A percentile compares a stretch with the other conserved stretches of the same genome.
phyloP scores from a whole-genome alignment of 176 grass and related monocot species.

The Phragmites australis region DNA sequence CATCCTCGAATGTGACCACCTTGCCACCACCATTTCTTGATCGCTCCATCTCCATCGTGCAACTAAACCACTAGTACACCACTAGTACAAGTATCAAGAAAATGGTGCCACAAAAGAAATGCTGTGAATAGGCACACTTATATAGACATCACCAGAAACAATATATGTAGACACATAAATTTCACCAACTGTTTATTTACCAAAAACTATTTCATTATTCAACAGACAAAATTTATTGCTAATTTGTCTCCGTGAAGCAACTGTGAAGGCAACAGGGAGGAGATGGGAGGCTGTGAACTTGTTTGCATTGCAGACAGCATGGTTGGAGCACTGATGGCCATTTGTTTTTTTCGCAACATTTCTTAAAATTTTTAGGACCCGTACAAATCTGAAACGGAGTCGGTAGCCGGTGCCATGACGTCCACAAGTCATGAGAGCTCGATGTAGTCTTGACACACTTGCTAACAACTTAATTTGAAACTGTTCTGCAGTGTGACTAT shows the following conservation, averaged over 20 bases:
- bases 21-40: conserved; percentile 34
- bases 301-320: neutral
- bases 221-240: neutral
- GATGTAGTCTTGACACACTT: conserved; percentile 3
- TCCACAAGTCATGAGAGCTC: conserved; percentile 8
- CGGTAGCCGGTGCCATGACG: conserved; percentile 29
- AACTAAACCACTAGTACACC: neutral
- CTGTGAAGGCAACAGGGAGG: conserved; percentile 32
- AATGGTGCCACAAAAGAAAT: neutral
- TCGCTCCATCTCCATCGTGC: conserved; percentile 33
- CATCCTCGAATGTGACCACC: conserved; percentile 30
- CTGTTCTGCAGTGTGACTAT: conserved; percentile 28
- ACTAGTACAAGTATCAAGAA: neutral
- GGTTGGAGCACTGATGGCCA: conserved; percentile 31
- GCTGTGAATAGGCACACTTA: conserved; percentile 13
- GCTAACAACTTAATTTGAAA: conserved; percentile 2
- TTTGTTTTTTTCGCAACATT: neutral
- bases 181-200: neutral
- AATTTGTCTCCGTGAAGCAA: conserved; percentile 39
- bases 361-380: neutral
- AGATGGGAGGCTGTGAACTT: conserved; percentile 15
- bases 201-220: conserved; percentile 3
- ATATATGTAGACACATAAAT: neutral
- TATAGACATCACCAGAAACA: conserved; percentile 17
- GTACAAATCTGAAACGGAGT: neutral